phyloP scores from a whole-genome alignment of 768 basidiomycete genomes.

The Terana coerulea region DNA sequence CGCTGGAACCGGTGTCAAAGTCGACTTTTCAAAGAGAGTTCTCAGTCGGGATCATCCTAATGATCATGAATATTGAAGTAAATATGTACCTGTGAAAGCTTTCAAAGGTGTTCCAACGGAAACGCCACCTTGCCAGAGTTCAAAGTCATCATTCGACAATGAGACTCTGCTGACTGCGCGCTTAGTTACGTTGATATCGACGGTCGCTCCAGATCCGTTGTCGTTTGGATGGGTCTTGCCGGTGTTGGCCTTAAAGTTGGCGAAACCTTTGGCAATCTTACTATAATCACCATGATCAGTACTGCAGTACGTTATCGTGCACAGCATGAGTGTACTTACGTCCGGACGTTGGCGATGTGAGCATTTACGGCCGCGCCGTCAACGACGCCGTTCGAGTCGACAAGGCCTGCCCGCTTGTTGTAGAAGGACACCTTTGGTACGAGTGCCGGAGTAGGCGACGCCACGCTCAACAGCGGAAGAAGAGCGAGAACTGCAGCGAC shows the following conservation, averaged over 20 bases:
- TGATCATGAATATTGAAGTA: not conserved
- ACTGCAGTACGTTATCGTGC: no score
- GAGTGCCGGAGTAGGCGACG: not conserved
- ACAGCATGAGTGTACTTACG: no score
- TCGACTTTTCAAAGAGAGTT: conserved; percentile 33
- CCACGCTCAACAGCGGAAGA: not conserved
- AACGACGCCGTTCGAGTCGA: not conserved
- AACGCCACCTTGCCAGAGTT: conserved; percentile 34
- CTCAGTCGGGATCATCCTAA: no score
- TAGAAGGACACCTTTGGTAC: not conserved
- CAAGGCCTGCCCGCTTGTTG: not conserved
- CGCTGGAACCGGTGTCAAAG: conserved; percentile 34
- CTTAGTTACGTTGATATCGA: not conserved
- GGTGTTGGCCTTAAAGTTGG: conserved; percentile 5
- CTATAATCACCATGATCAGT: conserved; percentile 1
- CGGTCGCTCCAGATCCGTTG: not conserved
- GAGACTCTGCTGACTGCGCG: conserved; percentile 9
- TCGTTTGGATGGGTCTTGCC: conserved; percentile 9
- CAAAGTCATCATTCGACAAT: conserved; percentile 23
- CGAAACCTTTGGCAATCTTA: conserved; percentile 9
- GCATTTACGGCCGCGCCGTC: not conserved
- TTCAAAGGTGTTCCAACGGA: conserved; percentile 35
- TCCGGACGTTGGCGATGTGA: not conserved
- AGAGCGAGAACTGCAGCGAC: conserved; percentile 3
- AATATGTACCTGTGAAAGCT: conserved; percentile 20